Evolutionary conservation across 1,284 basidiomycete species (phyloP).

Genomic region (Pseudozyma tsukubaensis): DNA sequence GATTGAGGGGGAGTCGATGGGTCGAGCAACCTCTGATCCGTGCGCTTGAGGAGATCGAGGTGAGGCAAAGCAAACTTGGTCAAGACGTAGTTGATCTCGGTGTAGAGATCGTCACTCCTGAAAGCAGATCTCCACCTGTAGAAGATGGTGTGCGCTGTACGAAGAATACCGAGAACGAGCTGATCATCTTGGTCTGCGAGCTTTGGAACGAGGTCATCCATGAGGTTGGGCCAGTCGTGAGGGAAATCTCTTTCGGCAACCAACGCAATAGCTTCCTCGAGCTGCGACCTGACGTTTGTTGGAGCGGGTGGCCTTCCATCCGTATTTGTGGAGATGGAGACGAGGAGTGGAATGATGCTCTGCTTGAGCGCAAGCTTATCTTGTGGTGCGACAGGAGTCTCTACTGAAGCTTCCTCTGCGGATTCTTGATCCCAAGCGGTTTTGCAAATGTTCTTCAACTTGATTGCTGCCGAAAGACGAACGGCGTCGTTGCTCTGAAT

Average conservation of each 20-base stretch:
- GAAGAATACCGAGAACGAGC: slow-evolving; percentile 87
- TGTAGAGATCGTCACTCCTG: slow-evolving; percentile 86
- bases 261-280: slow-evolving; percentile 62
- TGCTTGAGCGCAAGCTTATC: slow-evolving; percentile 79
- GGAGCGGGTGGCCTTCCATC: slow-evolving; percentile 48
- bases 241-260: slow-evolving; percentile 66
- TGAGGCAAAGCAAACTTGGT: slow-evolving; percentile 85
- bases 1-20: slow-evolving; percentile 64
- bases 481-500: slow-evolving; percentile 49
- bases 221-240: slow-evolving; percentile 55
- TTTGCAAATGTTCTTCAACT: slow-evolving; percentile 67
- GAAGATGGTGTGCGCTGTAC: slow-evolving; percentile 96
- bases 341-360: slow-evolving; percentile 84
- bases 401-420: slow-evolving; percentile 38
- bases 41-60: slow-evolving; percentile 72
- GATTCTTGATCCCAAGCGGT: slow-evolving; percentile 61
- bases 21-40: slow-evolving; percentile 66
- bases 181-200: slow-evolving; percentile 83
- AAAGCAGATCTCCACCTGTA: slow-evolving; percentile 90
- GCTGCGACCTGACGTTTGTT: slow-evolving; percentile 57
- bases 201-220: slow-evolving; percentile 72
- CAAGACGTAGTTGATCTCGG: slow-evolving; percentile 92
- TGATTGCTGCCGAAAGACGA: slow-evolving; percentile 65
- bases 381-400: slow-evolving; percentile 12
- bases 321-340: slow-evolving; percentile 72